phyloP scores from a whole-genome alignment of 73 alveolate species.

The Paramecium tetraurelia region DNA sequence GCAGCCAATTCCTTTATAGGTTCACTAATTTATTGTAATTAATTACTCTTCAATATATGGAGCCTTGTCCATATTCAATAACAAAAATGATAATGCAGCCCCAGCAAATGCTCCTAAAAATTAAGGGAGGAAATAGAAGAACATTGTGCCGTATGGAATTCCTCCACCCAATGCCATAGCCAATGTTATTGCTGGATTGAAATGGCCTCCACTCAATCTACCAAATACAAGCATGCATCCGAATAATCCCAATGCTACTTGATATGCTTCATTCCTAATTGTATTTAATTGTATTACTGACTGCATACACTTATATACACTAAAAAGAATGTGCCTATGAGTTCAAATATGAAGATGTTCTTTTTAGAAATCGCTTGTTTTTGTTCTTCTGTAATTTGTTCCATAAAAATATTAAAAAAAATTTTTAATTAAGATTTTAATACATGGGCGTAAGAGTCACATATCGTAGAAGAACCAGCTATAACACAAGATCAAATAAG shows the following conservation, averaged over 20 bases:
- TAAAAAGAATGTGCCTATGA: conserved; percentile 10
- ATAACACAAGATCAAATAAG: conserved; percentile 63
- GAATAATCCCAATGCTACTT: neutral
- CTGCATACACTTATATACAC: neutral
- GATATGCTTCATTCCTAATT: neutral
- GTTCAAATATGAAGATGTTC: conserved; percentile 19
- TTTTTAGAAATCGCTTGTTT: conserved; percentile 1
- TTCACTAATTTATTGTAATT: neutral
- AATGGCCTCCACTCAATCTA: conserved; percentile 40
- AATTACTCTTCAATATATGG: conserved; percentile 24
- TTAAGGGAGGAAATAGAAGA: neutral
- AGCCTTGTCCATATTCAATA: conserved; percentile 7
- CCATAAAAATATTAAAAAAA: conserved; percentile 19
- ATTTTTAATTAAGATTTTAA: conserved; percentile 34
- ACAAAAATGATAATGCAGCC: neutral
- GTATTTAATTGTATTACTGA: neutral
- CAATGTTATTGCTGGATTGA: conserved; percentile 38
- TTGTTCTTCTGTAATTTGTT: conserved; percentile 28
- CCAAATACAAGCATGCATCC: conserved; percentile 37
- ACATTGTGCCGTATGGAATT: neutral
- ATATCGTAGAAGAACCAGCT: conserved; percentile 59
- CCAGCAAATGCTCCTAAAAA: neutral
- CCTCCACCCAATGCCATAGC: neutral
- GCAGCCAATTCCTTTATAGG: conserved; percentile 12
- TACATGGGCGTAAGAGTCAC: conserved; percentile 65